phyloP scores from a whole-genome alignment of 2,329 filamentous ascomycete genomes.

The Fusarium begoniae region DNA sequence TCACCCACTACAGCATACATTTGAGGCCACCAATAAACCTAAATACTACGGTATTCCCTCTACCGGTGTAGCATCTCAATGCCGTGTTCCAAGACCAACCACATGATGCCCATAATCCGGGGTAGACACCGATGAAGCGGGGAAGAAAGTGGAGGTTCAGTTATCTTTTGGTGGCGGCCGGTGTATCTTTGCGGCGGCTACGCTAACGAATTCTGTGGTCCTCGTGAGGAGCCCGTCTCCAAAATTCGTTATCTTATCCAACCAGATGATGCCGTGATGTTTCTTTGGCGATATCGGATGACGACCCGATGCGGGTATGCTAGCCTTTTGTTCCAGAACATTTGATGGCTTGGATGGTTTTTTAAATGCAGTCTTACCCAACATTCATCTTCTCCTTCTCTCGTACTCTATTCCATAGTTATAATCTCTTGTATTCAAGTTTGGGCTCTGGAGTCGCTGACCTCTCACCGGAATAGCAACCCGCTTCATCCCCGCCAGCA shows the following conservation, averaged over 20 bases:
- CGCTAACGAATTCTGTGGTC: constrained; percentile 10
- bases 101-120: constrained; percentile 8
- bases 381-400: fast-evolving
- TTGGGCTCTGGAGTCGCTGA: background rate
- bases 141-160: constrained; percentile 1
- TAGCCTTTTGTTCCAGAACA: background rate
- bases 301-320: background rate
- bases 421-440: fast-evolving
- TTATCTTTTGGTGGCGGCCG: background rate
- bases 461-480: background rate
- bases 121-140: constrained; percentile 12
- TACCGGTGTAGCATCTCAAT: background rate
- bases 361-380: background rate
- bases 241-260: constrained; percentile 3
- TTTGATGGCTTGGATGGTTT: background rate
- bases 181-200: constrained; percentile 13
- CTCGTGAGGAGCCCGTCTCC: background rate
- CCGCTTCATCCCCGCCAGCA: background rate
- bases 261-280: background rate
- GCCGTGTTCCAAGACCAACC: background rate
- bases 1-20: fast-evolving
- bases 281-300: constrained; percentile 9
- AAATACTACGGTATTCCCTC: fast-evolving
- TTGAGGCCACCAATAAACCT: background rate
- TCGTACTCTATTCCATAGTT: fast-evolving